These are phyloP conservation scores for Rosa rugosa DNA, from an alignment of 306 rosid species.

Conservation along the genomic window DNA sequence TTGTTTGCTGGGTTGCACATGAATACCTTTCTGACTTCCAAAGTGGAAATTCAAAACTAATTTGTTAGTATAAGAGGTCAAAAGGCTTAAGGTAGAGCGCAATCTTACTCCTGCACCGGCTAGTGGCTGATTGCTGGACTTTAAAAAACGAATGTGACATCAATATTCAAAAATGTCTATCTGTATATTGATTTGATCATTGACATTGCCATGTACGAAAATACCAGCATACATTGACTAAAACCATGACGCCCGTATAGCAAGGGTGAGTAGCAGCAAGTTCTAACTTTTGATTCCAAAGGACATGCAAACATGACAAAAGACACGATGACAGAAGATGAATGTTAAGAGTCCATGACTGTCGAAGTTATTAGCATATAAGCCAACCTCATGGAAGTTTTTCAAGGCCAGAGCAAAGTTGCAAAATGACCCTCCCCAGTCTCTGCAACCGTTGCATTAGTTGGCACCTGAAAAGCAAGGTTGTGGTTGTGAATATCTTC, in stretches of 20 bases:
- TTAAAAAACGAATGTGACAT: neutral
- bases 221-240: neutral
- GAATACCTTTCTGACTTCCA: neutral
- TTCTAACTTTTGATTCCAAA: neutral
- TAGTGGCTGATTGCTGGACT: neutral
- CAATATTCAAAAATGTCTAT: neutral
- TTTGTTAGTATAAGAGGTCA: neutral
- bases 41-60: neutral
- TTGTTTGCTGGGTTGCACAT: neutral
- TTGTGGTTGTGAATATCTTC: neutral
- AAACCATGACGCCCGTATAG: neutral
- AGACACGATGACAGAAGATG: neutral
- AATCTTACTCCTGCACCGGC: neutral
- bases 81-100: neutral
- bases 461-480: neutral
- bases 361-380: neutral
- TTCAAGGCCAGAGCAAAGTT: neutral
- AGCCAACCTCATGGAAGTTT: neutral
- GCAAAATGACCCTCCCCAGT: neutral
- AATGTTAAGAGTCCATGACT: neutral
- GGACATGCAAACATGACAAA: neutral
- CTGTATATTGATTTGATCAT: neutral
- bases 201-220: neutral
- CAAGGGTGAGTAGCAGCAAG: neutral
- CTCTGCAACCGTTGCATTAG: neutral